A percentile compares a stretch with the other conserved stretches of the same genome.
These are phyloP conservation scores for Clavariopsis aquatica DNA, from an alignment of 495 filamentous ascomycete species.

Conservation along the genomic window DNA sequence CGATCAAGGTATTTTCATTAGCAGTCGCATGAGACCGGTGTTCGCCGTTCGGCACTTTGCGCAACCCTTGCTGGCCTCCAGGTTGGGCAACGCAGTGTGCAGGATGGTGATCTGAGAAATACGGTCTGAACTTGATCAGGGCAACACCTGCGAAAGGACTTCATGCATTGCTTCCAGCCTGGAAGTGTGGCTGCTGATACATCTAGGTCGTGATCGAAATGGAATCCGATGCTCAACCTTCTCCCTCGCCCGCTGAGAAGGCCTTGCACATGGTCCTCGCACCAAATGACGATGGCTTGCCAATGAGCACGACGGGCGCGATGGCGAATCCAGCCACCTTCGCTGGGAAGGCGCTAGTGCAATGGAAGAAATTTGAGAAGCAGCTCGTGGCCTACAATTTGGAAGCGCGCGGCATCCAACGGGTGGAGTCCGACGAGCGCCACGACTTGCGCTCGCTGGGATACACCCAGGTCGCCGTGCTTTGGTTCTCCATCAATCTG, in stretches of 20 bases:
- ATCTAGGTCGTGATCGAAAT: constrained; percentile 23
- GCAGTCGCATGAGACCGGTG: constrained; percentile 41
- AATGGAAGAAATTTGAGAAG: constrained; percentile 37
- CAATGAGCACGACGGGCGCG: constrained; percentile 8
- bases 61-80: neutral
- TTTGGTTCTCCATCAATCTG: constrained; percentile 78
- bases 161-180: constrained; percentile 35
- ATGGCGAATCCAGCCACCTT: constrained; percentile 1
- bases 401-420: constrained; percentile 69
- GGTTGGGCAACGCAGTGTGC: neutral
- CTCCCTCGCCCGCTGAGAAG: constrained; percentile 35
- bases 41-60: constrained; percentile 20
- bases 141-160: constrained; percentile 41
- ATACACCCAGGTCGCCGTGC: constrained; percentile 63
- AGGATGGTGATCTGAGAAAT: constrained; percentile 40
- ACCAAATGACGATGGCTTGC: constrained; percentile 22
- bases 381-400: constrained; percentile 49
- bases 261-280: constrained; percentile 17
- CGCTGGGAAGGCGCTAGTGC: constrained; percentile 9
- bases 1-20: constrained; percentile 40
- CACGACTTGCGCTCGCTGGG: constrained; percentile 62
- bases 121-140: constrained; percentile 44
- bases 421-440: constrained; percentile 61
- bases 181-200: constrained; percentile 21
- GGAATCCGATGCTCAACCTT: constrained; percentile 3